Evolutionary conservation across 225 moss, liverwort and hornwort species (phyloP).

Genomic region (Straminergon stramineum): DNA sequence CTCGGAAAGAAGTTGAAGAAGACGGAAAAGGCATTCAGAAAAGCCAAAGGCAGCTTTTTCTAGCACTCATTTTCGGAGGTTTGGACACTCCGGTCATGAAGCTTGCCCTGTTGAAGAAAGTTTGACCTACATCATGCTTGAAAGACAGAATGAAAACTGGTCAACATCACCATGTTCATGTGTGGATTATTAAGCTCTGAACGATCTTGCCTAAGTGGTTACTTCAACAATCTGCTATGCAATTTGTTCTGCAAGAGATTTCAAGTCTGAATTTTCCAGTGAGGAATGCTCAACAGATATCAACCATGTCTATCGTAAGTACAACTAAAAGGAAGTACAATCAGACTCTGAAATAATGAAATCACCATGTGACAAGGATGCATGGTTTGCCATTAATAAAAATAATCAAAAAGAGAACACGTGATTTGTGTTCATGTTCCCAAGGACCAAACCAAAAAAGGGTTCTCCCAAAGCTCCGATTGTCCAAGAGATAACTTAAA

Average conservation of each 20-base stretch:
- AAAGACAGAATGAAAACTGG: not conserved
- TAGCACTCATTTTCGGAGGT: not conserved
- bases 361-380: not conserved
- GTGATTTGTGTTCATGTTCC: not conserved
- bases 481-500: not conserved
- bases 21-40: conserved; percentile 17
- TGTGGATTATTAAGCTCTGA: not conserved
- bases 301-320: not conserved
- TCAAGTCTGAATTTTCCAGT: not conserved
- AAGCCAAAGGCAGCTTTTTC: conserved; percentile 26
- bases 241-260: not conserved
- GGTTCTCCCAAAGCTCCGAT: not conserved
- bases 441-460: not conserved
- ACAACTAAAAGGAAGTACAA: not conserved
- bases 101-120: not conserved
- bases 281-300: not conserved
- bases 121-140: not conserved
- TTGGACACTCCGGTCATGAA: not conserved
- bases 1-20: conserved; percentile 25
- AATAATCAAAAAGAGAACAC: not conserved
- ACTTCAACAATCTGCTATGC: not conserved
- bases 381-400: not conserved
- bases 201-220: not conserved
- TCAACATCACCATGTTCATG: not conserved
- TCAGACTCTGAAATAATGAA: not conserved